Evolutionary conservation across 129 eudicot genomes (phyloP), one percentile per base, ranked within the genome.

Genomic region (Tanacetum coccineum): DNA sequence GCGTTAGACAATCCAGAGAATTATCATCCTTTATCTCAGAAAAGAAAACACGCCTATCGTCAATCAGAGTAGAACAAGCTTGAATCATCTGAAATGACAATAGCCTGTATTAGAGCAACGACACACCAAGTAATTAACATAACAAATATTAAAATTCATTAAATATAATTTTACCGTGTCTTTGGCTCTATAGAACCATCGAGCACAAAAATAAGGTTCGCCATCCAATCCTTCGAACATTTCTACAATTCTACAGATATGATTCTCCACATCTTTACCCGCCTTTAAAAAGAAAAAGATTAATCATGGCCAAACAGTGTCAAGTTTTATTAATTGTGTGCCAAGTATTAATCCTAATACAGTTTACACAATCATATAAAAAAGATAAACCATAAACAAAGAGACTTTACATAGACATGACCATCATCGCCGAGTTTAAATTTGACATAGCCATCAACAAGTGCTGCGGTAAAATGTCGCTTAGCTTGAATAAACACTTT

Each of bases 1-100:
- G 56, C 0, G 86, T 6, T 48, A 93, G 90, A 44, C 99, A 93
- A 21, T 81, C 89, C 59, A 93, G 81, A 4, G 91, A 84, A 51
- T 93, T 93, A 18, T 86, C 99, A 66, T 93, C 89, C 66, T 76
- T 81, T 18, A 89, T 63, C 57, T 83, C 85, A 6, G 99, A 93
- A 11, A 82, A 66, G 49, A 93, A 93, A 17, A 93, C 51, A 3
- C 90, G 75, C 45, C 81, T 89, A 4, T 67, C 53, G 42, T 86
- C 95, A 32, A 85, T 79, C 2, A 86, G 76, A 17, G 74, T 6
- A 7, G 69, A 70, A 61, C 85, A 72, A 3, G 70, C 54, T 54
- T 74, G 62, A 44, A 93, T 93, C 13, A 80, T 84, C 96, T 93
- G 75, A 70, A 63, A 66, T 12, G 6, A 25, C 19, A 73, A 46